Base-by-base conservation (phyloP, 2,329 filamentous ascomycete genomes). In the Venturia pyrina region DNA sequence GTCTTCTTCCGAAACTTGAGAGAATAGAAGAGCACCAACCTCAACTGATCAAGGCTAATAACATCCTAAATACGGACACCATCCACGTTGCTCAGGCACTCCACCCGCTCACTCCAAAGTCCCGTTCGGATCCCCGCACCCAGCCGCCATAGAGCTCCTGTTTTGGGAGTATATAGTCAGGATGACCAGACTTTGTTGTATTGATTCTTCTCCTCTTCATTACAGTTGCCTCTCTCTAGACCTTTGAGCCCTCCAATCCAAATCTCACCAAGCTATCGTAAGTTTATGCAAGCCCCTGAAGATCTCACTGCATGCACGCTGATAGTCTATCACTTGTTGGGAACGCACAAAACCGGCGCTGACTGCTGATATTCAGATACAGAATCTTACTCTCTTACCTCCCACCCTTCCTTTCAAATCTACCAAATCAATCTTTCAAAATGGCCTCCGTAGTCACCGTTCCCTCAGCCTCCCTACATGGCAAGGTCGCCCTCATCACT, bases 401-500 rank as follows among this genome's bases (percentile, higher is more conserved):
- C n/a, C 37, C 11, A 40, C 37, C 37, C 37, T 40, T 28, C 37
- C 37, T 62, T 34, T 34, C 37, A 19, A 24, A 62, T 19, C 17
- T 44, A 34, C 37, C 60, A 32, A 28, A 62, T 62, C 40, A 43
- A 24, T 62, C 21, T 44, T 37, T 21, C 43, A 64, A 43, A 60
- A 78, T 77, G 76, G 75, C 53, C 6, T 59, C 53, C 19, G 53
- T 77, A 67, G 70, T 78, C 71, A 70, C 70, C 69, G 77, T 82
- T 64, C 77, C 78, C 66, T 79, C 79, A 64, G 80, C 80, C 69
- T 81, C 78, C 64, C 79, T 82, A 62, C 78, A 82, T 70, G 78
- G 77, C 73, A 80, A 82, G 71, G 80, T 82, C 77, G 77, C 86
- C 66, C 80, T 89, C 68, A 80, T 89, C 74, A 89, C 87, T 19